Percentiles rank a stretch among this genome's conserved stretches.
Evolutionary conservation across 192 early-diverging fungal species (phyloP).

Genomic region (Lunasporangiospora selenospora): DNA sequence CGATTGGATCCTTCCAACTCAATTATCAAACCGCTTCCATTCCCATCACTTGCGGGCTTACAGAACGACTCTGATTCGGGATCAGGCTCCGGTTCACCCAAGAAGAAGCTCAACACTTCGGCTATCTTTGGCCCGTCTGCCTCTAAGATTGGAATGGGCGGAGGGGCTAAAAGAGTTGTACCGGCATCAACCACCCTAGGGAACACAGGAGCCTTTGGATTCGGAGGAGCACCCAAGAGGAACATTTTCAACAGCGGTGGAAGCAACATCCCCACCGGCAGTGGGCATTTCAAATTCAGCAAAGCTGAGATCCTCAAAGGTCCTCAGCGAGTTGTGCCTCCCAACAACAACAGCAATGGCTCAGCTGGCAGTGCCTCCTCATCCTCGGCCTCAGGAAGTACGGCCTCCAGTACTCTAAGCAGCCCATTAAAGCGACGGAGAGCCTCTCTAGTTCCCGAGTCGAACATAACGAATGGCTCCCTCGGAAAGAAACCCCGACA

Average conservation of each 20-base stretch:
- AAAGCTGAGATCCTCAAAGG: too few species aligned
- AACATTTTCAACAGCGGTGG: background rate
- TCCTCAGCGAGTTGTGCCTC: too few species aligned
- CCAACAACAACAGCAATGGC: too few species aligned
- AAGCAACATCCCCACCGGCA: too few species aligned
- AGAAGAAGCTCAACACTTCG: background rate
- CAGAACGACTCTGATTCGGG: background rate
- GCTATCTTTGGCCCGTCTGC: too few species aligned
- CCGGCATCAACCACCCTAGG: too few species aligned
- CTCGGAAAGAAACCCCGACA: constrained; percentile 10
- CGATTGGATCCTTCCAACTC: background rate
- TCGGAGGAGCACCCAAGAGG: background rate
- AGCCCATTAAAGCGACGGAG: background rate
- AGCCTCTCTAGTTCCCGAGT: background rate
- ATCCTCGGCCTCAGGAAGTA: too few species aligned
- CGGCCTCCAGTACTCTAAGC: too few species aligned
- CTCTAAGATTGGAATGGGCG: constrained; percentile 13
- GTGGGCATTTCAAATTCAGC: too few species aligned
- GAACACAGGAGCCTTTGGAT: background rate
- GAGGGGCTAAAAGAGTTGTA: constrained; percentile 22
- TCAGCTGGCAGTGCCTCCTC: too few species aligned
- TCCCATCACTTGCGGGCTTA: background rate
- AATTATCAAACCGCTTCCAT: constrained; percentile 4
- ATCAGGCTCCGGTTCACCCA: background rate
- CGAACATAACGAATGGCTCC: constrained; percentile 10